Base-by-base conservation (phyloP, 495 filamentous ascomycete genomes). In the Thozetella sp. region DNA sequence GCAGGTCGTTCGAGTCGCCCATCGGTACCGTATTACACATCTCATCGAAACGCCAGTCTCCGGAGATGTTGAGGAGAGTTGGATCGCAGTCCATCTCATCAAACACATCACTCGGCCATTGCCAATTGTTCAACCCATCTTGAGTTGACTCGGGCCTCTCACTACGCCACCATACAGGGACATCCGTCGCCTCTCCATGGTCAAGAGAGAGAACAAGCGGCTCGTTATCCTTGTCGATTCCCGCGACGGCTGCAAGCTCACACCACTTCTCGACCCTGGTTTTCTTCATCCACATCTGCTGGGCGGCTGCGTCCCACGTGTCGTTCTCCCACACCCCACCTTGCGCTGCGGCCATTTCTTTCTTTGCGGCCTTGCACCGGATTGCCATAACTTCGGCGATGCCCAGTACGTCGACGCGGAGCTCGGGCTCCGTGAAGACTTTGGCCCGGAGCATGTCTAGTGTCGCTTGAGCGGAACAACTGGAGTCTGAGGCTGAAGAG, bases 251-350 rank as follows among this genome's bases (percentile, higher is more conserved):
- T 17, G 30, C 45, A 2, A 62, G 54, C 50, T 55, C 57, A 46
- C 56, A 24, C 60, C 57, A 63, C 53, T 60, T 63, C 51, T 63
- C 60, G 17, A 63, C 19, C 50, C 52, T 62, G 55, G 58, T 55
- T 52, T 60, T 67, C 58, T 64, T 67, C 55, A 65, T 62, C 62
- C 58, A 65, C 50, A 65, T 53, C 40, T 65, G 54, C 53, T 67
- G 46, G 59, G 65, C 65, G 55, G 65, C 62, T 53, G 62, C 53
- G 56, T 67, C 62, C 65, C 65, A 67, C 55, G 56, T 64, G 58
- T 67, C 62, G 61, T 65, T 67, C 51, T 67, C 48, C 65, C 62
- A 65, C 45, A 54, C 58, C 55, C 54, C 54, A 23, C 65, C 65
- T 51, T 65, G 62, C 58, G 65, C 65, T 54, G 58, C 58, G 55